These are phyloP conservation scores for Endocalyx cinctus DNA, from an alignment of 2,329 filamentous ascomycete species.

Conservation along the genomic window DNA sequence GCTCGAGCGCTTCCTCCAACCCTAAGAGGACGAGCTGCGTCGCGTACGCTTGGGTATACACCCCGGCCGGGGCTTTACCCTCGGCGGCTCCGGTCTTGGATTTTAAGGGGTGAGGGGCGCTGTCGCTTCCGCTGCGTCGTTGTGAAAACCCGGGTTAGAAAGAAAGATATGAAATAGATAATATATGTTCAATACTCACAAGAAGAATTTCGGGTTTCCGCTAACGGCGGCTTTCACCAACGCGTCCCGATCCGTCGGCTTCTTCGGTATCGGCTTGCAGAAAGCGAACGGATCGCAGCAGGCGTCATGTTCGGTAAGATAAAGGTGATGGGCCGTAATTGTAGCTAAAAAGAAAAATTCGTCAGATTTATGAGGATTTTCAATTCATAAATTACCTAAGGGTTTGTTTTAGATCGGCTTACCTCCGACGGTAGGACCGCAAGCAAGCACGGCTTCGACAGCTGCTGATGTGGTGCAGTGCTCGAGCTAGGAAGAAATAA, in stretches of 20 bases:
- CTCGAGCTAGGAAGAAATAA: conserved; percentile 50
- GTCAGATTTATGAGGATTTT: no score
- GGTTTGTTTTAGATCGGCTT: no score
- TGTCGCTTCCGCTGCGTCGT: conserved; percentile 47
- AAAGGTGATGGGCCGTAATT: conserved; percentile 84
- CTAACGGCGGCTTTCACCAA: conserved; percentile 44
- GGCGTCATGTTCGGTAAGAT: conserved; percentile 69
- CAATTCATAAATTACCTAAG: no score
- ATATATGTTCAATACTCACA: no score
- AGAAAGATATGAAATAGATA: no score
- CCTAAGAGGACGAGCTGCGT: conserved; percentile 57
- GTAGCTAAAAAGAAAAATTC: conserved; percentile 56
- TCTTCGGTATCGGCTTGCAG: conserved; percentile 75
- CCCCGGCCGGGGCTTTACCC: conserved; percentile 57
- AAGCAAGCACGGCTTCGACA: conserved; percentile 69
- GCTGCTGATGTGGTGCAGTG: conserved; percentile 86
- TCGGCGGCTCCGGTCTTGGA: conserved; percentile 47
- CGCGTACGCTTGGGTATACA: conserved; percentile 64
- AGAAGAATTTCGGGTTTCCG: conserved; percentile 50
- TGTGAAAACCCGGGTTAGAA: conserved; percentile 5
- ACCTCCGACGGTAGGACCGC: conserved; percentile 70
- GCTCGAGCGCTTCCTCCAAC: conserved; percentile 56
- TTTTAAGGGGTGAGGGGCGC: conserved; percentile 58
- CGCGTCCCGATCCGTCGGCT: conserved; percentile 57
- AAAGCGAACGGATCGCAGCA: conserved; percentile 61